These are phyloP conservation scores for Rusavskia elegans DNA, from an alignment of 495 filamentous ascomycete species.

Conservation along the genomic window DNA sequence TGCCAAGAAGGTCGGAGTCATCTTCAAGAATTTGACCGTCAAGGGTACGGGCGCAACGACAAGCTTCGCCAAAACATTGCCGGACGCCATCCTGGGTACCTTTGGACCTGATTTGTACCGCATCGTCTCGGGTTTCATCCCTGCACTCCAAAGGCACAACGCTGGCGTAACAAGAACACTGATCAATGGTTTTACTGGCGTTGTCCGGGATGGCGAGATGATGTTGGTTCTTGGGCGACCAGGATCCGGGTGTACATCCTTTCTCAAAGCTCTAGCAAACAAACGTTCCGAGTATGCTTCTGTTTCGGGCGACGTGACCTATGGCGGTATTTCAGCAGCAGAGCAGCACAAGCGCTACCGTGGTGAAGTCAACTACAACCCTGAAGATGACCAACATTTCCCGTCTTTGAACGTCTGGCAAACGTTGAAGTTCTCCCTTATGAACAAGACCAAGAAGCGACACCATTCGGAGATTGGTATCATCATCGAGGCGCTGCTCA, in stretches of 20 bases:
- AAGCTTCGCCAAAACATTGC: constrained; percentile 57
- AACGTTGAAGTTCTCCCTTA: constrained; percentile 63
- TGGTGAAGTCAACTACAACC: constrained; percentile 68
- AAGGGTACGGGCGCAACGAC: constrained; percentile 53
- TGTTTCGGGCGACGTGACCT: constrained; percentile 57
- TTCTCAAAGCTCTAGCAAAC: constrained; percentile 69
- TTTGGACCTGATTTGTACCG: constrained; percentile 73
- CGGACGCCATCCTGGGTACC: constrained; percentile 63
- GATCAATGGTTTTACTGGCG: constrained; percentile 58
- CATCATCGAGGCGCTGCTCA: constrained; percentile 62
- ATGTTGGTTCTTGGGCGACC: constrained; percentile 63
- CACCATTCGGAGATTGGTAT: constrained; percentile 51
- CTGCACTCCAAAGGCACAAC: constrained; percentile 38
- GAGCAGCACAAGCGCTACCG: constrained; percentile 53
- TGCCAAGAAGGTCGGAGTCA: constrained; percentile 69
- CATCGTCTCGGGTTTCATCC: constrained; percentile 47
- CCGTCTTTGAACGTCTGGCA: constrained; percentile 65
- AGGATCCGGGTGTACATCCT: constrained; percentile 62
- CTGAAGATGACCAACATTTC: constrained; percentile 69
- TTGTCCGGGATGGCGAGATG: constrained; percentile 68
- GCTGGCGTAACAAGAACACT: constrained; percentile 38
- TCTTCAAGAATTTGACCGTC: constrained; percentile 67
- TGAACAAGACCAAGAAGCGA: constrained; percentile 45
- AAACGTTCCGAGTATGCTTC: constrained; percentile 46
- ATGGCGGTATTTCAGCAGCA: constrained; percentile 47